Evolutionary conservation across 2,329 filamentous ascomycete genomes (phyloP), one percentile per base, ranked within the genome.

Genomic region (Ophiostoma sp.): DNA sequence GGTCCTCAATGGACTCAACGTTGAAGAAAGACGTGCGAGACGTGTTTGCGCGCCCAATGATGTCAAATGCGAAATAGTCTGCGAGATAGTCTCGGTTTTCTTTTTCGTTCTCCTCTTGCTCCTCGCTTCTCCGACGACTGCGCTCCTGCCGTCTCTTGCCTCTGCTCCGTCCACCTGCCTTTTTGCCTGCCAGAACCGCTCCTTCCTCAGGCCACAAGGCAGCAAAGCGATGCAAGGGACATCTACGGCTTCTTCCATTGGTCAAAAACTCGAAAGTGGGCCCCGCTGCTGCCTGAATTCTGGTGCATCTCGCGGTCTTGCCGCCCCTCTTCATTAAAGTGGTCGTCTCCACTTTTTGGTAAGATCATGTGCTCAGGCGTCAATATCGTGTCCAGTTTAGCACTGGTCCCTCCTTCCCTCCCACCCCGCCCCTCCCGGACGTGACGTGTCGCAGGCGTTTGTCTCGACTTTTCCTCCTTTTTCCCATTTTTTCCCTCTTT

Each of bases 331-430:
- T 28, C 17, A n/a, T 69, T 55, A 55, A 69, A 69, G 66, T 69
- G 66, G 19, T n/a, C 12, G 28, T 45, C 55, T 55, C 69, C 72
- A 69, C 52, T 69, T 66, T 71, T 45, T 22, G 0, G 59, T 42
- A 33, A 63, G 69, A 72, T 78, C 78, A 79, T 76, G 75, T 79
- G 78, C 76, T 69, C 74, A 76, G 77, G 78, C 76, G 77, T 75
- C 75, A 77, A 48, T 76, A 75, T 77, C 78, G 78, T 74, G 78
- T 55, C 50, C 66, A 69, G 52, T 69, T 69, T 69, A 39, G 66
- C 45, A 39, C 66, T 55, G 66, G 66, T 52, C 45, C 64, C 64
- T 69, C 45, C 64, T 68, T 50, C 42, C 45, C 63, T 45, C 63
- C 15, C 39, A 66, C 63, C 64, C 64, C 39, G 42, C 70, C 36